Percentiles rank a stretch among this genome's conserved stretches.
These are phyloP conservation scores for Suhomyces faveliae DNA, from an alignment of 805 yeast species.

Conservation along the genomic window DNA sequence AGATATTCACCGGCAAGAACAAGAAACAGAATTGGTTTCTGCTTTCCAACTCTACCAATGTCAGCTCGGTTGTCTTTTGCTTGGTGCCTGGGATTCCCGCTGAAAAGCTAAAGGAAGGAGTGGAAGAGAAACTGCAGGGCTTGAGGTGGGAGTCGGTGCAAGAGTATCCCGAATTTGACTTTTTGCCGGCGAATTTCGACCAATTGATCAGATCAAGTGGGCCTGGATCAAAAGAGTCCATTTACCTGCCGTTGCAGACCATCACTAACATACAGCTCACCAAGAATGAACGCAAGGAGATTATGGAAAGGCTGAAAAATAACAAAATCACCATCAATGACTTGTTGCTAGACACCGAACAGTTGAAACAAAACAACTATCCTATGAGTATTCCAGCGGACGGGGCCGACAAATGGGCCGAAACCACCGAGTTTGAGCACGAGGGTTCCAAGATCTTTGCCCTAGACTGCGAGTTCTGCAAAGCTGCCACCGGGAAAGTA, in stretches of 20 bases:
- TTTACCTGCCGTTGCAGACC: constrained; percentile 54
- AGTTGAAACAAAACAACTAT: constrained; percentile 49
- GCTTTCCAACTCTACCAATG: constrained; percentile 44
- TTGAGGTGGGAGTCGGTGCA: background rate
- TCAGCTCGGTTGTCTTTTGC: constrained; percentile 57
- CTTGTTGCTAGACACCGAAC: constrained; percentile 49
- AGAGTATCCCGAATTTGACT: constrained; percentile 18
- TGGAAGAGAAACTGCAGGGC: background rate
- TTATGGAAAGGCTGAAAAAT: constrained; percentile 30
- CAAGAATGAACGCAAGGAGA: constrained; percentile 51
- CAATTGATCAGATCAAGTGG: constrained; percentile 49
- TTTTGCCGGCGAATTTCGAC: constrained; percentile 40
- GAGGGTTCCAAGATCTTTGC: constrained; percentile 69
- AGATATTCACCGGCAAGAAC: constrained; percentile 9
- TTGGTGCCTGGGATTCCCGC: constrained; percentile 60
- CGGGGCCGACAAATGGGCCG: constrained; percentile 46
- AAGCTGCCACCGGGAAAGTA: constrained; percentile 57
- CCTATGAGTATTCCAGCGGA: constrained; percentile 44
- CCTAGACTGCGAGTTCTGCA: constrained; percentile 93
- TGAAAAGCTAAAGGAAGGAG: background rate
- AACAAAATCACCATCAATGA: constrained; percentile 48
- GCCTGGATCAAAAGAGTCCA: constrained; percentile 65
- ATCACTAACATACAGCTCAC: constrained; percentile 58
- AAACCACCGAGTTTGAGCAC: constrained; percentile 52
- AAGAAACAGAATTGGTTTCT: constrained; percentile 42